These are phyloP conservation scores for Barnettozyma hawaiiensis DNA, from an alignment of 1,139 yeast genomes.

Conservation along the genomic window DNA sequence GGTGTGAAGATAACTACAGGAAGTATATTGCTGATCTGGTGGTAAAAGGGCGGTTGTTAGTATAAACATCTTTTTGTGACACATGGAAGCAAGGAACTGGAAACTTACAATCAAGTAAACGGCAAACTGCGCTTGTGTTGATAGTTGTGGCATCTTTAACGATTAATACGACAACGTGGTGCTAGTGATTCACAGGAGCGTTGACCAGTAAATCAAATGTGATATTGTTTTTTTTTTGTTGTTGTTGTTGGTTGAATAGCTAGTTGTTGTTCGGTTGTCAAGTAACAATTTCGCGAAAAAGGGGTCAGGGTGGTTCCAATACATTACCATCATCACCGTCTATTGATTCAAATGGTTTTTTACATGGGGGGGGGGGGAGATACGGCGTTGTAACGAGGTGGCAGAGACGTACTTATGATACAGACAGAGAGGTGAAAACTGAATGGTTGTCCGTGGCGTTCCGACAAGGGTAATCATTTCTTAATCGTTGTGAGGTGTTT, in stretches of 20 bases:
- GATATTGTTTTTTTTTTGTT: too few relatives aligned
- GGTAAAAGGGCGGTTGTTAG: constrained; percentile 9
- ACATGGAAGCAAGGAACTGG: constrained; percentile 3
- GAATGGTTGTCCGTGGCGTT: too few relatives aligned
- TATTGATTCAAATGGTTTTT: too few relatives aligned
- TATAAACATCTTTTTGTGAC: constrained; percentile 7
- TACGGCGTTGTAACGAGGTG: too few relatives aligned
- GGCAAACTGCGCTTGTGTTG: constrained; percentile 15
- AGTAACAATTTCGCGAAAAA: background rate
- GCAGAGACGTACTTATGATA: too few relatives aligned
- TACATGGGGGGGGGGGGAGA: too few relatives aligned
- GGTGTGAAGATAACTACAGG: constrained; percentile 30
- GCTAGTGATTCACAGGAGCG: too few relatives aligned
- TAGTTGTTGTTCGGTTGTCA: background rate
- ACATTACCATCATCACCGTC: too few relatives aligned
- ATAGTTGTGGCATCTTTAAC: constrained; percentile 3
- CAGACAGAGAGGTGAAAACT: too few relatives aligned
- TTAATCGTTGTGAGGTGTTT: too few relatives aligned
- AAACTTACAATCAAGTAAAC: constrained; percentile 15
- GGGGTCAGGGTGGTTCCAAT: background rate
- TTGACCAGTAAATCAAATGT: background rate
- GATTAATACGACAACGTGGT: too few relatives aligned
- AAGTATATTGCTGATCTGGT: constrained; percentile 27
- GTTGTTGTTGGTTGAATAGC: background rate
- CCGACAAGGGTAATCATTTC: too few relatives aligned